Conservation (phyloP, 2,329 filamentous ascomycete genomes). For the Phoma sp. region DNA sequence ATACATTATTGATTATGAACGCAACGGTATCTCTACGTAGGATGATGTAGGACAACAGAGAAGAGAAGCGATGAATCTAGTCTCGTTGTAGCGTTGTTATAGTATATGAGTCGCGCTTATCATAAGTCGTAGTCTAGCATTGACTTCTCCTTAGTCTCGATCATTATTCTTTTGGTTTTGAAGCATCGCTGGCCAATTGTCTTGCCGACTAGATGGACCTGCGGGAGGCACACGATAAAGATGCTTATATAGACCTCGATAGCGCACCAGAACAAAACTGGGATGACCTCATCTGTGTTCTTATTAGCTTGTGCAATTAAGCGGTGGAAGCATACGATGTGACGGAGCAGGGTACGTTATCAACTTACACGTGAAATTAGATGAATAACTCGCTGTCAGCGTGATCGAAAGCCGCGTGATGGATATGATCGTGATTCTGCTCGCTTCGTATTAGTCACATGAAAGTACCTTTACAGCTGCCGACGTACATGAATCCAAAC, state of each 20-base stretch:
- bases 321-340: background rate
- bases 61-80: background rate
- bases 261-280: background rate
- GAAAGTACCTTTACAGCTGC: background rate
- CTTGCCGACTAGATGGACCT: constrained; percentile 1
- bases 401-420: background rate
- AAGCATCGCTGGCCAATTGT: background rate
- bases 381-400: background rate
- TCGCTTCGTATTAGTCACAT: background rate
- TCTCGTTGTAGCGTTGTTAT: background rate
- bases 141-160: background rate
- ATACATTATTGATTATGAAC: too few species aligned
- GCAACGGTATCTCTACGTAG: background rate
- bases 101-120: background rate
- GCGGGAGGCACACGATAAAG: background rate
- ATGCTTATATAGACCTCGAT: background rate
- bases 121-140: background rate
- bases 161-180: background rate
- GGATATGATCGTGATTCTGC: background rate
- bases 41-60: background rate
- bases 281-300: background rate
- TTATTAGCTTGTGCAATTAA: background rate
- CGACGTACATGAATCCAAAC: background rate
- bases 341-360: too few species aligned
- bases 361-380: constrained; percentile 1